Evolutionary conservation across 805 yeast genomes (phyloP), one percentile per base, ranked within the genome.

Genomic region (Yarrowia deformans): DNA sequence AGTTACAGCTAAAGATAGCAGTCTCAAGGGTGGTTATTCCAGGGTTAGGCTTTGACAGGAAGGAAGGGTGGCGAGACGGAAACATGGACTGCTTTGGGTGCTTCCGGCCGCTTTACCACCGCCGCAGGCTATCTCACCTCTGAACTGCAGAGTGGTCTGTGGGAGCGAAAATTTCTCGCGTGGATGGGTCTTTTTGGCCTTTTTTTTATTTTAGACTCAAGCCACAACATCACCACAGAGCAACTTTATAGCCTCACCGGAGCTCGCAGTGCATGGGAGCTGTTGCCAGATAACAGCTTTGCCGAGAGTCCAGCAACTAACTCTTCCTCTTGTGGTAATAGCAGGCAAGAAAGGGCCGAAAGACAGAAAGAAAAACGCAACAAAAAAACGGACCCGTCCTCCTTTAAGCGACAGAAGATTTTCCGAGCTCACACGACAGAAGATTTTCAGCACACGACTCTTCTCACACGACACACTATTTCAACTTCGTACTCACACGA

Each of bases 251-350:
- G 1, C 8, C 39, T 16, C 45, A 54, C 29, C 29, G 29, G 29
- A 23, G 29, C 29, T 56, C 12, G 48, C 10, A 4, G 39, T 56
- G 63, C 63, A 56, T 56, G 48, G 63, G 63, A 56, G 63, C 63
- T 56, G 63, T 56, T 56, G 63, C 63, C 63, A 35, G 54, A 61
- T 61, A 45, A 61, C 58, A 39, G 63, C 29, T 56, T 39, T 40
- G 37, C 49, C 48, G 37, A 40, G 19, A 14, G 2, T 19, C 46
- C 35, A 55, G 61, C 61, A 56, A 56, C 49, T 56, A 19, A 23
- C 40, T 56, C 63, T 37, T 54, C 63, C 35, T 19, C 29, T 23
- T 23, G 29, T 23, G 4, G 9, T 13, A 32, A 4, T 13, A 35
- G 39, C 5, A 43, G 14, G 16, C 8, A 6, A 8, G 5, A 45